Base-by-base conservation (phyloP, 345 rosid genomes). In the Gossypium thurberi region DNA sequence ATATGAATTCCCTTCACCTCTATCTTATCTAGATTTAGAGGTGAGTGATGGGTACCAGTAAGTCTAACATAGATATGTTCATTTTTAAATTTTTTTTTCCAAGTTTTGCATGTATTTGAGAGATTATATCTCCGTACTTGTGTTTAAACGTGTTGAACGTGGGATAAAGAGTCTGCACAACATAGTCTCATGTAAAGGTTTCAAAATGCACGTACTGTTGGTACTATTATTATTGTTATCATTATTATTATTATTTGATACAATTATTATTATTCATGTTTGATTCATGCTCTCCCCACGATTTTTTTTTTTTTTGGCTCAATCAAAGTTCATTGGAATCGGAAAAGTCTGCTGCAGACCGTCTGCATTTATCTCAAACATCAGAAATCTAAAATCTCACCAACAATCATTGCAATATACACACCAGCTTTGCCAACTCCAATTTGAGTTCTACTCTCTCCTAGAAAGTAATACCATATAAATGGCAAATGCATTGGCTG, bases 201-300 rank as follows among this genome's bases (percentile, higher is more conserved):
- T 64, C 17, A n/a, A 14, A 74, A 12, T 75, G 72, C 75, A 77
- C 77, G 72, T 52, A 52, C 18, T n/a, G 0, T 52, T 52, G 18
- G 17, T 52, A n/a, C n/a, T 52, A 5, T 52, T 14, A n/a, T 52
- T 17, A 6, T 51, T 17, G 18, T 51, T 51, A 7, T 51, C 17
- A 4, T 50, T 3, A 14, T 50, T 48, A 12, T 60, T 47, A 66
- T 23, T 47, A 50, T 69, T 76, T 57, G 14, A 63, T 71, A 48
- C 55, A 37, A 33, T 61, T 15, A 8, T 51, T 42, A 4, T 51
- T 51, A 43, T 83, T 33, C 40, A 33, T 33, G 40, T 33, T 28
- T 28, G 5, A 28, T 28, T 28, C 4, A 28, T 4, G 37, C 4
- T 33, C 37, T 3, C 6, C 37, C 37, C 37, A 33, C 37, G 6